A percentile compares a stretch with the other conserved stretches of the same genome.
phyloP scores from a whole-genome alignment of 2,329 filamentous ascomycete species.

The Fusarium xylarioides region DNA sequence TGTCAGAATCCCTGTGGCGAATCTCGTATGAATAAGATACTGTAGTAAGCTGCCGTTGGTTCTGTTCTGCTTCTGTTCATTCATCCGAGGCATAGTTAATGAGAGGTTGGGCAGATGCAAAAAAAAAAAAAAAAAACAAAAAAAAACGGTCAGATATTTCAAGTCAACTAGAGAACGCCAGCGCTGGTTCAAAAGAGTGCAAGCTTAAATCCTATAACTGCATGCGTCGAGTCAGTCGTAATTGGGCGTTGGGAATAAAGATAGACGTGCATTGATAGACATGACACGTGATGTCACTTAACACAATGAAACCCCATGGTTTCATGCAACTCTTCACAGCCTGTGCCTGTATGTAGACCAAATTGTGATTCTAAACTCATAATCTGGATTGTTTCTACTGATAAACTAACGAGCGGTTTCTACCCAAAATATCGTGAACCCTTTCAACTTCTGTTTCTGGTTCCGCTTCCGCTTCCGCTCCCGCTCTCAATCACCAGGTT shows the following conservation, averaged over 20 bases:
- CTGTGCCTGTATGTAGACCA: not conserved
- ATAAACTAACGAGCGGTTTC: slow-evolving; percentile 15
- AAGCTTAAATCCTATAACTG: slow-evolving; percentile 6
- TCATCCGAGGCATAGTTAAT: not conserved
- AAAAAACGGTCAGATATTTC: not conserved
- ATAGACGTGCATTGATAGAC: not conserved
- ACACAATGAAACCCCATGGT: not conserved
- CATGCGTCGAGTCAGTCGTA: not conserved
- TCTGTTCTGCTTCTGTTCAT: not conserved
- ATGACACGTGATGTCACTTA: not conserved
- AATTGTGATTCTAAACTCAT: not conserved
- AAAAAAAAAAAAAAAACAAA: slow-evolving; percentile 7
- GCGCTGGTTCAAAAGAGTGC: not conserved
- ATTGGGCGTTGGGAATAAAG: not conserved
- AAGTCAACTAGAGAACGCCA: not conserved
- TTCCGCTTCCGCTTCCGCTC: not conserved
- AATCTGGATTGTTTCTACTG: not conserved
- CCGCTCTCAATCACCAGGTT: not conserved
- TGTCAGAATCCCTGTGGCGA: slow-evolving; percentile 28
- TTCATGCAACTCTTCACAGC: not conserved
- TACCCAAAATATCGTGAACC: not conserved
- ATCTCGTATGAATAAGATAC: slow-evolving; percentile 23
- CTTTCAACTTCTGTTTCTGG: not conserved
- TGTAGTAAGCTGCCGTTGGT: not conserved
- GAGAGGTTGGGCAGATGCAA: not conserved